Evolutionary conservation across 2,329 filamentous ascomycete species (phyloP).

Genomic region (Neopestalotiopsis clavispora): DNA sequence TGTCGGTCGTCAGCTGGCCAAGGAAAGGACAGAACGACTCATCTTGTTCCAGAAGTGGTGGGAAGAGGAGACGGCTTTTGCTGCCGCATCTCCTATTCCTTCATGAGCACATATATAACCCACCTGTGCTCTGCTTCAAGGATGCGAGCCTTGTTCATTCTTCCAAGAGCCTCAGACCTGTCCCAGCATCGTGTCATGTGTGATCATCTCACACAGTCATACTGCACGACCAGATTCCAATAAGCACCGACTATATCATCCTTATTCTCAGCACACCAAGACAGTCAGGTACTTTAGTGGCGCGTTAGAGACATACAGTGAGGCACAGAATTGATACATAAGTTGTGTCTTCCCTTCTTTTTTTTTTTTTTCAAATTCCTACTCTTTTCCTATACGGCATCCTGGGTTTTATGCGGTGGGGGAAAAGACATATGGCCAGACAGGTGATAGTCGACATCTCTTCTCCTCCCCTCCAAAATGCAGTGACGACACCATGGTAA

Average conservation of each 20-base stretch:
- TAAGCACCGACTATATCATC: background rate
- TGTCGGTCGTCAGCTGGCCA: conserved; percentile 57
- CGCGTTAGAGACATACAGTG: background rate
- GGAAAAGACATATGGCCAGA: too few species aligned
- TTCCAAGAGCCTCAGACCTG: background rate
- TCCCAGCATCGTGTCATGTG: background rate
- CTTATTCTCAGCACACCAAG: background rate
- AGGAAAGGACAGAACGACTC: conserved; percentile 58
- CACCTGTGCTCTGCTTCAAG: background rate
- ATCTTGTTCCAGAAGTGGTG: conserved; percentile 62
- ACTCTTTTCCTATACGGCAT: too few species aligned
- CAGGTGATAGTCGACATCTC: too few species aligned
- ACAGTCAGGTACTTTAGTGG: background rate
- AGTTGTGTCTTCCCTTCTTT: background rate
- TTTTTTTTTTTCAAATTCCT: background rate
- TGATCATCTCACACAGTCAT: too few species aligned
- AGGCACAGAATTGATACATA: conserved; percentile 1
- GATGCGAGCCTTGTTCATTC: background rate
- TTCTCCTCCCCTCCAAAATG: too few species aligned
- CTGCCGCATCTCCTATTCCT: conserved; percentile 19
- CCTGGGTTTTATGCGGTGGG: too few species aligned
- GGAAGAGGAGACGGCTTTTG: conserved; percentile 51
- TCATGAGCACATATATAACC: background rate
- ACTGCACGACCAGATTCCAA: too few species aligned
- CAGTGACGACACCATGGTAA: too few species aligned